Percentiles rank a stretch among this genome's conserved stretches.
phyloP scores from a whole-genome alignment of 805 yeast genomes.

The Saccharomycopsis sp. region DNA sequence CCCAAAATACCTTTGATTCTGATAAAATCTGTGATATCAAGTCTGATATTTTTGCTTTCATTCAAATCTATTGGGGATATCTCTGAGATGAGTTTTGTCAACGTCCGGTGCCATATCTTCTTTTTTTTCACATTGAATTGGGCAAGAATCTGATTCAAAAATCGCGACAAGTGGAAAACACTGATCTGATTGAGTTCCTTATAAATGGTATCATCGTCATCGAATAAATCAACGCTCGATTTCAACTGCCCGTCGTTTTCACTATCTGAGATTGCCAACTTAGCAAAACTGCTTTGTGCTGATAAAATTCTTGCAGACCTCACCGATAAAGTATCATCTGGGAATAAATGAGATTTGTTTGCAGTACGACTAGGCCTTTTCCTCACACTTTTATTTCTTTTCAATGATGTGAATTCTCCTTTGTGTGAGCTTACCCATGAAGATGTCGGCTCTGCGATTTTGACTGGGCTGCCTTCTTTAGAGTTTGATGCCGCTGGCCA shows the following conservation, averaged over 20 bases:
- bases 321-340: too few relatives aligned
- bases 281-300: too few relatives aligned
- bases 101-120: conserved; percentile 58
- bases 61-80: conserved; percentile 45
- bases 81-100: conserved; percentile 36
- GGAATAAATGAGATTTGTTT: too few relatives aligned
- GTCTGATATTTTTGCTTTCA: conserved; percentile 51
- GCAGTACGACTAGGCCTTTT: too few relatives aligned
- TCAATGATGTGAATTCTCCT: too few relatives aligned
- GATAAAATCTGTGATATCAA: conserved; percentile 82
- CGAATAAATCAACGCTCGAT: not conserved
- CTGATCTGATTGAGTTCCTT: conserved; percentile 11
- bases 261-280: too few relatives aligned
- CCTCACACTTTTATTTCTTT: too few relatives aligned
- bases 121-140: conserved; percentile 14
- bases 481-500: too few relatives aligned
- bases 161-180: conserved; percentile 4
- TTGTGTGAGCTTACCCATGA: too few relatives aligned
- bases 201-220: conserved; percentile 4
- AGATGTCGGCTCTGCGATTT: too few relatives aligned
- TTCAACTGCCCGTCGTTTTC: conserved; percentile 1
- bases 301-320: too few relatives aligned
- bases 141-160: conserved; percentile 14
- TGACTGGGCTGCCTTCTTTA: too few relatives aligned
- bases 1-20: conserved; percentile 82